A percentile compares a stretch with the other conserved stretches of the same genome.
Conservation (phyloP, 345 rosid species). For the Linum lewisii region DNA sequence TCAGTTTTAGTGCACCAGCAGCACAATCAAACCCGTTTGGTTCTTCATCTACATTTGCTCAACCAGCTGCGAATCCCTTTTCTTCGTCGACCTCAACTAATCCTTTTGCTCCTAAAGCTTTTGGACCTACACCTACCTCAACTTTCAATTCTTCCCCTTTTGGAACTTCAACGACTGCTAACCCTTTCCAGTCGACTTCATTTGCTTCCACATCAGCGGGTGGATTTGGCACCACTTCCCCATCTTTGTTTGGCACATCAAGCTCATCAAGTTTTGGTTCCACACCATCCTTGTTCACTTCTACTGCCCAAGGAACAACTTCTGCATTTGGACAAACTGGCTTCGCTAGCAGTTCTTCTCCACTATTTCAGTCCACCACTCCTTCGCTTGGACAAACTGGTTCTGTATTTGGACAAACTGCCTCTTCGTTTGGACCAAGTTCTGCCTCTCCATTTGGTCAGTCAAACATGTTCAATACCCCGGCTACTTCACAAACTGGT, state of each 20-base stretch:
- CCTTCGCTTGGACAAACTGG: conserved; percentile 48
- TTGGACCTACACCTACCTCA: conserved; percentile 21
- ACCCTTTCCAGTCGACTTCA: conserved; percentile 41
- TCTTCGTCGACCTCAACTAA: conserved; percentile 32
- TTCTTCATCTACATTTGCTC: conserved; percentile 35
- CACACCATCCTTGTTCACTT: conserved; percentile 44
- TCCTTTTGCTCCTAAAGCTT: conserved; percentile 45
- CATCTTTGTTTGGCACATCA: conserved; percentile 39
- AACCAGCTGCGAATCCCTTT: conserved; percentile 48
- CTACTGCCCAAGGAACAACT: conserved; percentile 32
- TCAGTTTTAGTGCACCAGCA: conserved; percentile 43
- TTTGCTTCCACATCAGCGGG: conserved; percentile 40
- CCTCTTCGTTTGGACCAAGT: conserved; percentile 30
- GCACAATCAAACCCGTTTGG: conserved; percentile 44
- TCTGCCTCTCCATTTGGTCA: conserved; percentile 42
- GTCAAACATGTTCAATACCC: conserved; percentile 38
- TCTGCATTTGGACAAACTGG: conserved; percentile 33
- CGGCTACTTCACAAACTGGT: conserved; percentile 38
- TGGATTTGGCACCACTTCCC: conserved; percentile 38
- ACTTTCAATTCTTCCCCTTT: conserved; percentile 1
- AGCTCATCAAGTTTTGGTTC: conserved; percentile 47
- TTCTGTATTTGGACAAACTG: conserved; percentile 46
- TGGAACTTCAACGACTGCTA: conserved; percentile 28
- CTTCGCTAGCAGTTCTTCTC: conserved; percentile 41
- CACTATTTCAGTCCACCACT: conserved; percentile 38